These are phyloP conservation scores for Phoma sp. DNA, from an alignment of 2,329 filamentous ascomycete species.

Conservation along the genomic window DNA sequence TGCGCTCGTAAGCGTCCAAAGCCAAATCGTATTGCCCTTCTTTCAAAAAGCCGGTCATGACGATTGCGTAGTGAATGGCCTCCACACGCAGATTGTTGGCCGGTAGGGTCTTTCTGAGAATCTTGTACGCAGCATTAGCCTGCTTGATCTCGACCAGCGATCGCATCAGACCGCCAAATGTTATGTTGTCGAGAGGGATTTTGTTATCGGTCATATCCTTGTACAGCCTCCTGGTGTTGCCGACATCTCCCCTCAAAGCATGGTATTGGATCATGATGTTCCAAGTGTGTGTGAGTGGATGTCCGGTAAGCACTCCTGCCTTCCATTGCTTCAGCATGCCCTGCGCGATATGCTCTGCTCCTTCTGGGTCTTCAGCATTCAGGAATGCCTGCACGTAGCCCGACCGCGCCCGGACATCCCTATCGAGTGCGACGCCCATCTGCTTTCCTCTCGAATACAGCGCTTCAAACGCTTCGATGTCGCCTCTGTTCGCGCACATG, in stretches of 20 bases:
- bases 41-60: slow-evolving; percentile 58
- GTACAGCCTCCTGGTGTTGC: slow-evolving; percentile 61
- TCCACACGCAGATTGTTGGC: slow-evolving; percentile 52
- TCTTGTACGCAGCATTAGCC: slow-evolving; percentile 62
- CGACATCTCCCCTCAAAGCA: slow-evolving; percentile 67
- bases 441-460: slow-evolving; percentile 69
- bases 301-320: slow-evolving; percentile 51
- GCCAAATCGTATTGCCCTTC: slow-evolving; percentile 55
- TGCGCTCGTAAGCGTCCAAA: slow-evolving; percentile 55
- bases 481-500: slow-evolving; percentile 73
- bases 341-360: slow-evolving; percentile 61
- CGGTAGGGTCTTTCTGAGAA: slow-evolving; percentile 60
- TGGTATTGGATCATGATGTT: slow-evolving; percentile 77
- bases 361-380: slow-evolving; percentile 54
- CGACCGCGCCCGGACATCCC: slow-evolving; percentile 32
- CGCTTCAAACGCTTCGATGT: slow-evolving; percentile 71
- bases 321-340: slow-evolving; percentile 59
- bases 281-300: slow-evolving; percentile 70
- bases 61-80: slow-evolving; percentile 60
- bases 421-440: slow-evolving; percentile 33
- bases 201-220: slow-evolving; percentile 60
- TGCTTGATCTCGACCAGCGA: slow-evolving; percentile 60
- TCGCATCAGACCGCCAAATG: slow-evolving; percentile 68
- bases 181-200: slow-evolving; percentile 61
- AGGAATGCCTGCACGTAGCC: slow-evolving; percentile 67